phyloP scores from a whole-genome alignment of 2,329 filamentous ascomycete genomes.

The Penicillium sp. region DNA sequence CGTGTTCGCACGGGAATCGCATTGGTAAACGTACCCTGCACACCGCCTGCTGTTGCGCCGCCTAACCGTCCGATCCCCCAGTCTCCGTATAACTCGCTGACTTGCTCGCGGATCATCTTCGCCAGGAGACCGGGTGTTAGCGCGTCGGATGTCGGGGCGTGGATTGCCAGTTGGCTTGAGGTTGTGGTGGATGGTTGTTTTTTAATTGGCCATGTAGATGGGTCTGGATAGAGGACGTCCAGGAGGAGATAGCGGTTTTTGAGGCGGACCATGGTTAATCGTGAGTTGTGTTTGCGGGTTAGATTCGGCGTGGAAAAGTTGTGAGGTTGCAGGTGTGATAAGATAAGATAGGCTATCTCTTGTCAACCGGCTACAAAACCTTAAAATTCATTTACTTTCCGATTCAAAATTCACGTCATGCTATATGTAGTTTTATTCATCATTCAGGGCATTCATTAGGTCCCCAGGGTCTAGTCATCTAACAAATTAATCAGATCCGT shows the following conservation, averaged over 20 bases:
- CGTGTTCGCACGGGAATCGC: neutral
- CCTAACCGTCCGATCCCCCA: constrained; percentile 59
- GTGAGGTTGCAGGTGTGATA: constrained; percentile 3
- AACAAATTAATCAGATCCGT: constrained; percentile 26
- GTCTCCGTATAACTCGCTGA: constrained; percentile 75
- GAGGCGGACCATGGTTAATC: constrained; percentile 72
- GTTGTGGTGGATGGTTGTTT: constrained; percentile 23
- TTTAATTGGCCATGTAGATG: constrained; percentile 37
- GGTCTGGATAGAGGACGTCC: constrained; percentile 77
- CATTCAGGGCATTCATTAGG: constrained; percentile 26
- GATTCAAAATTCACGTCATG: too few relatives aligned
- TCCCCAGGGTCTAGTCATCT: constrained; percentile 26
- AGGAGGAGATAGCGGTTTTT: constrained; percentile 96
- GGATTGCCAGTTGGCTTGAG: constrained; percentile 63
- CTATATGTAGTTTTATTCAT: constrained; percentile 10
- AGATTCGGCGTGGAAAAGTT: neutral
- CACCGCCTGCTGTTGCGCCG: constrained; percentile 62
- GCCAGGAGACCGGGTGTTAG: constrained; percentile 62
- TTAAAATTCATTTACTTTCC: too few relatives aligned
- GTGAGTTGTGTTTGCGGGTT: neutral
- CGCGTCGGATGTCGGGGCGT: constrained; percentile 68
- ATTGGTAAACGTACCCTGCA: constrained; percentile 53
- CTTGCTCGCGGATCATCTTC: constrained; percentile 63
- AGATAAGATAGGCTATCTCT: neutral
- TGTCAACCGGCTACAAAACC: too few relatives aligned